Evolutionary conservation across 208 protist species (phyloP).

Genomic region (Trichomonas gallinae): DNA sequence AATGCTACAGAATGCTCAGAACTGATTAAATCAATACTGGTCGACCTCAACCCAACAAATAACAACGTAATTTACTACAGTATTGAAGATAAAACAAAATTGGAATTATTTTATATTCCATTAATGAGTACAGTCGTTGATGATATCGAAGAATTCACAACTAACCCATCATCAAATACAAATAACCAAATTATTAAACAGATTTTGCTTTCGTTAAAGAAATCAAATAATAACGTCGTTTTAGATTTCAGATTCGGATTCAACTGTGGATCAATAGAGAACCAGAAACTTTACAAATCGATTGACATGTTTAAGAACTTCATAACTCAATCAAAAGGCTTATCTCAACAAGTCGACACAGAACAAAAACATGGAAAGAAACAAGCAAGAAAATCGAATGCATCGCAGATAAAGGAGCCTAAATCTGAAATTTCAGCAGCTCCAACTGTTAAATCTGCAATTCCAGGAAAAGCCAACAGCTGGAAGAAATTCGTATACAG

Average conservation of each 20-base stretch:
- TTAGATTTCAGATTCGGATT: not conserved
- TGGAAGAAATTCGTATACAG: not conserved
- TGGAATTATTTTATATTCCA: not conserved
- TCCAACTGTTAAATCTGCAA: not conserved
- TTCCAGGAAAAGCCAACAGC: not conserved
- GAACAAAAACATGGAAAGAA: not conserved
- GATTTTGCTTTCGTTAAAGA: not conserved
- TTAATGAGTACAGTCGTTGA: not conserved
- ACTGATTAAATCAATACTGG: not conserved
- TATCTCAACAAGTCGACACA: not conserved
- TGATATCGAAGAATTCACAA: not conserved
- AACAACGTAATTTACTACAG: not conserved
- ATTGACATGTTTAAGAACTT: not conserved
- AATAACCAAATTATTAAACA: not conserved
- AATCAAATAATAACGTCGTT: not conserved
- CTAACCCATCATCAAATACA: not conserved
- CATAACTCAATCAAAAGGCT: not conserved
- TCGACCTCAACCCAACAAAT: not conserved
- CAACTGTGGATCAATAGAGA: not conserved
- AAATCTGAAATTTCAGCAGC: not conserved
- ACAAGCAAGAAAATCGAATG: not conserved
- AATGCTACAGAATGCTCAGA: not conserved
- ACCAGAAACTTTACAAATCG: not conserved
- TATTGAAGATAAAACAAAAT: not conserved
- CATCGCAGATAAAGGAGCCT: not conserved